These are phyloP conservation scores for Crataegus laevigata DNA, from an alignment of 306 rosid genomes.

Conservation along the genomic window DNA sequence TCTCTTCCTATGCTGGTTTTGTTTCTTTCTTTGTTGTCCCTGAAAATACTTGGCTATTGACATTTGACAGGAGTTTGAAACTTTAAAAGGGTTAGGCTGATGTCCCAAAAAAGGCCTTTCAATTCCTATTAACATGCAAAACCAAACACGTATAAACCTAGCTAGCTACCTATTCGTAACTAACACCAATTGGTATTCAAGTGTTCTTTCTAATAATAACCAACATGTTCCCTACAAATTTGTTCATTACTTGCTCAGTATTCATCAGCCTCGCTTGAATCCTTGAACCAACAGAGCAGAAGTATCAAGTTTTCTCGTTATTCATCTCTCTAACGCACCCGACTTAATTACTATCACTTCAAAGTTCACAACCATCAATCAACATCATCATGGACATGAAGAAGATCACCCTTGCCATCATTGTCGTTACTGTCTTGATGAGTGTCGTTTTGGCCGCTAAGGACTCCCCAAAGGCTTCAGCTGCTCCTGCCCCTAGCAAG, in stretches of 20 bases:
- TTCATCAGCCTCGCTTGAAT: not conserved
- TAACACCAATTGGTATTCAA: not conserved
- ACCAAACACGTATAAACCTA: not conserved
- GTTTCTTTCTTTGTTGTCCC: not conserved
- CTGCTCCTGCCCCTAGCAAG: slow-evolving; percentile 24
- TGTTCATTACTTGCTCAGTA: not conserved
- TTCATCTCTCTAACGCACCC: not conserved
- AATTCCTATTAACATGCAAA: slow-evolving; percentile 12
- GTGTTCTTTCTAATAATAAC: not conserved
- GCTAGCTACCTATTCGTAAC: not conserved
- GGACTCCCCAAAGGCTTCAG: not conserved
- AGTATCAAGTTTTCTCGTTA: not conserved
- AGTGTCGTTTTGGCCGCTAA: not conserved
- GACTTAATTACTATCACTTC: not conserved
- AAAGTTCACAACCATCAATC: not conserved
- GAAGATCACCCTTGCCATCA: slow-evolving; percentile 16
- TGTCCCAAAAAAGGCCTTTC: not conserved
- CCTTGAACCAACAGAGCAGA: not conserved
- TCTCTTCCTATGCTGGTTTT: not conserved
- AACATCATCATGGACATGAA: not conserved
- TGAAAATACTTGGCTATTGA: not conserved
- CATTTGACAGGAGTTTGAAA: not conserved
- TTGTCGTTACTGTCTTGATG: slow-evolving; percentile 14
- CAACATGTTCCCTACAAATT: not conserved
- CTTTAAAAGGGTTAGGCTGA: not conserved